These are phyloP conservation scores for Eucalyptus victrix DNA, from an alignment of 345 rosid species.

Conservation along the genomic window DNA sequence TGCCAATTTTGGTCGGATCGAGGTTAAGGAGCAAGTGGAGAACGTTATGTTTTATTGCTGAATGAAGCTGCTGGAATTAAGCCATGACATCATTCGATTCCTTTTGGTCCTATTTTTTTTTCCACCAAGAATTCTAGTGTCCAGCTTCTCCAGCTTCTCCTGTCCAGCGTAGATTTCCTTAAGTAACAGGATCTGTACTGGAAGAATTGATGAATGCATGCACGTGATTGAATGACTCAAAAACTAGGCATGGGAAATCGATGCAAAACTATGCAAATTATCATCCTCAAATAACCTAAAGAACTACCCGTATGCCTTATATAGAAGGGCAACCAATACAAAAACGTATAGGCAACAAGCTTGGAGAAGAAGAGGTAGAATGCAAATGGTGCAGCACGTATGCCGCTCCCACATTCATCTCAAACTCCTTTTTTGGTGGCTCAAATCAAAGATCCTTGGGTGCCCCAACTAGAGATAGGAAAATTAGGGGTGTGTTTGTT, in stretches of 20 bases:
- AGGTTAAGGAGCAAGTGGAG: no score
- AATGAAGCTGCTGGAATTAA: no score
- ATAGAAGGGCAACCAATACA: slow-evolving; percentile 90
- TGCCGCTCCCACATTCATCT: slow-evolving; percentile 26
- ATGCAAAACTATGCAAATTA: background rate
- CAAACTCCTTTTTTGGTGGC: slow-evolving; percentile 30
- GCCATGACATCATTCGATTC: no score
- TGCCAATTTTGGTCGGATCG: no score
- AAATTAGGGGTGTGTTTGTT: slow-evolving; percentile 16
- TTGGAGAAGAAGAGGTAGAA: slow-evolving; percentile 88
- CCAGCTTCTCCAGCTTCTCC: no score
- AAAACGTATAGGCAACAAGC: slow-evolving; percentile 86
- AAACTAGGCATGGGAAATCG: background rate
- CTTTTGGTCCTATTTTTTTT: no score
- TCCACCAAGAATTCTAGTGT: no score
- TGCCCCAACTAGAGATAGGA: slow-evolving; percentile 51
- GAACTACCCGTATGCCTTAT: slow-evolving; percentile 63
- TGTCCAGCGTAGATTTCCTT: background rate
- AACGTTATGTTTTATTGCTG: no score
- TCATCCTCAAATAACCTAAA: background rate
- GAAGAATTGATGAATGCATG: slow-evolving; percentile 13
- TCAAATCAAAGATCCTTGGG: slow-evolving; percentile 64
- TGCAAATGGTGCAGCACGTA: slow-evolving; percentile 58
- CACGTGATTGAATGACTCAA: background rate
- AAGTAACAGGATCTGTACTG: no score